Base-by-base conservation (phyloP, 1,284 basidiomycete species). In the Chiua sp. region DNA sequence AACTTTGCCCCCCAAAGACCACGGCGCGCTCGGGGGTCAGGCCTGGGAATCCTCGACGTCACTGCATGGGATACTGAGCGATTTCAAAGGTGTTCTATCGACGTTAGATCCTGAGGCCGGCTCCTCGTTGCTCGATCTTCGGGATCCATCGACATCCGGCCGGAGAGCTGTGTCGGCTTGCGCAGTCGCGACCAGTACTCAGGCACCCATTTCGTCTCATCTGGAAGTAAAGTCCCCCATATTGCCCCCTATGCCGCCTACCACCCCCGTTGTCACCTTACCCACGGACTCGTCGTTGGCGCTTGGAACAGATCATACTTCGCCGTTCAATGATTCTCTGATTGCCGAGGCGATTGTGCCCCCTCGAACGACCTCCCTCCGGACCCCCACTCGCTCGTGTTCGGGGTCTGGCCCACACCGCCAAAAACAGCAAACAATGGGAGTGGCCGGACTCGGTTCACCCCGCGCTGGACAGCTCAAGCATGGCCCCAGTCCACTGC, bases 51-150 rank as follows among this genome's bases (percentile, higher is more conserved):
- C 76, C 12, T 77, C 80, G n/a, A 75, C 77, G 18, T 78, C 80
- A 15, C 73, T 88, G 37, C 80, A 80, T 68, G 86, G 85, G 30
- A 83, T 92, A 60, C 75, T 92, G 56, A 83, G 81, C 63, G 86
- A 91, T 63, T 87, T 92, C 73, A 82, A 84, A 74, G 88, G 87
- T 58, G 83, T 88, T 73, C 78, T 91, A 53, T 84, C 83, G 59
- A 81, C 87, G 62, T 75, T 91, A 60, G 89, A 88, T 63, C 80
- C 85, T 49, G 78, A 80, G 44, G 79, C 83, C 47, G 71, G 76
- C 32, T 77, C 71, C 2, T 73, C 82, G 52, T 66, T 77, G 26
- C 75, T 91, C 61, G 87, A 87, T 69, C 81, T 92, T 56, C 80
- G 77, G 59, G 87, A 90, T 71, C 88, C 88, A 23, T 83, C 85